phyloP scores from a whole-genome alignment of 768 basidiomycete species.

The Leccinum boreale region DNA sequence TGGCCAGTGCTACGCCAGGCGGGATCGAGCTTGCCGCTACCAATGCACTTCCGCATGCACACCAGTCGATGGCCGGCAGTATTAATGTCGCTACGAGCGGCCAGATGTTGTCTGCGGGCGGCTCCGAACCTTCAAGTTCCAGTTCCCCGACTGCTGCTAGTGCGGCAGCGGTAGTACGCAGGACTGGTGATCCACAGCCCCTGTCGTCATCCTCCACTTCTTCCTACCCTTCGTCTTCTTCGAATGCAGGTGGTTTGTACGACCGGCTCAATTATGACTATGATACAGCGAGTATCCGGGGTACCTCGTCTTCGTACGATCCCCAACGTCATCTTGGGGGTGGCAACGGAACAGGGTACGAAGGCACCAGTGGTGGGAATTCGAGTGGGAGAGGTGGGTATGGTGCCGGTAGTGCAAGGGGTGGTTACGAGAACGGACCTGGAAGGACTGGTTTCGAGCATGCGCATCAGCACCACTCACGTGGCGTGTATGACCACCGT shows the following conservation, averaged over 20 bases:
- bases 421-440: slow-evolving; percentile 20
- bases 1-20: slow-evolving; percentile 31
- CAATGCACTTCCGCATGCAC: slow-evolving; percentile 8
- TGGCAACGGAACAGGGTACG: slow-evolving; percentile 12
- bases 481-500: slow-evolving; percentile 27
- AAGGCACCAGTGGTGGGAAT: slow-evolving; percentile 10
- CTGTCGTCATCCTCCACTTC: slow-evolving; percentile 13
- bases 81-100: slow-evolving; percentile 8
- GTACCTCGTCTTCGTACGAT: slow-evolving; percentile 17
- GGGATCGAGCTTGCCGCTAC: slow-evolving; percentile 29
- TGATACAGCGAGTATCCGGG: slow-evolving; percentile 14
- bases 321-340: slow-evolving; percentile 16
- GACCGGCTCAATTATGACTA: slow-evolving; percentile 24
- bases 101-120: slow-evolving; percentile 19
- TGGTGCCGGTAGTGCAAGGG: slow-evolving; percentile 13
- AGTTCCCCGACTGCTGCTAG: slow-evolving; percentile 4
- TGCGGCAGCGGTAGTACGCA: slow-evolving; percentile 4
- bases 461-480: slow-evolving; percentile 24
- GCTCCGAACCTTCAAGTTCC: slow-evolving; percentile 13
- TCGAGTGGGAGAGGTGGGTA: slow-evolving; percentile 21
- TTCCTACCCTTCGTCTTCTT: slow-evolving; percentile 17
- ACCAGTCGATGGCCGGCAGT: slow-evolving; percentile 11
- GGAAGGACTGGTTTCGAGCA: slow-evolving; percentile 24
- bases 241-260: slow-evolving; percentile 17
- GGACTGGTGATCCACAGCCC: slow-evolving; percentile 12